Evolutionary conservation across 768 basidiomycete genomes (phyloP).

Genomic region (Lanmaoa pseudosensibilis): DNA sequence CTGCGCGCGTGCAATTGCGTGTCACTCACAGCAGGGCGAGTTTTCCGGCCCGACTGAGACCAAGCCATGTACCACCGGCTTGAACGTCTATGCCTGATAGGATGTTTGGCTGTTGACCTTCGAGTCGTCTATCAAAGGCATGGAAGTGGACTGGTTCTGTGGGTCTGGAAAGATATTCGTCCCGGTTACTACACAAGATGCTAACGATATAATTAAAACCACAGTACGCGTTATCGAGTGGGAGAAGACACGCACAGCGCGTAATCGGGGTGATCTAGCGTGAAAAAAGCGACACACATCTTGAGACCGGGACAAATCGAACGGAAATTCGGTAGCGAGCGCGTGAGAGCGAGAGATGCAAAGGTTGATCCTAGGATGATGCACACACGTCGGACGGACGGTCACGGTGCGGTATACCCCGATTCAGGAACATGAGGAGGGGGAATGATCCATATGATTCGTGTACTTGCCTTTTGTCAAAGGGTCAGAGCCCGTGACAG

Average conservation of each 20-base stretch:
- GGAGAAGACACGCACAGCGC: constrained; percentile 54
- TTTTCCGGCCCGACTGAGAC: constrained; percentile 62
- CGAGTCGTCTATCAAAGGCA: constrained; percentile 46
- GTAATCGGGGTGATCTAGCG: constrained; percentile 73
- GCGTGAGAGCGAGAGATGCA: constrained; percentile 1
- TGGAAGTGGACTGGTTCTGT: constrained; percentile 68
- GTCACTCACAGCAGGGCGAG: constrained; percentile 68
- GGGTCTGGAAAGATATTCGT: constrained; percentile 69
- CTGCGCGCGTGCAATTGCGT: neutral
- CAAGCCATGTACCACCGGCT: constrained; percentile 85
- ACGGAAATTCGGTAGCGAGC: neutral
- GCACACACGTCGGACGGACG: constrained; percentile 1
- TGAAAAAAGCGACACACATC: constrained; percentile 83
- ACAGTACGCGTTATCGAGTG: neutral
- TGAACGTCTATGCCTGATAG: constrained; percentile 73
- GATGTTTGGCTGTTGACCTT: constrained; percentile 36
- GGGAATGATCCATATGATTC: neutral
- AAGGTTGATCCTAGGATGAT: neutral
- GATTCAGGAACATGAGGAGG: neutral
- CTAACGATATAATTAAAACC: constrained; percentile 36
- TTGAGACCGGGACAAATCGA: constrained; percentile 1
- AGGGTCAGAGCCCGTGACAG: constrained; percentile 1
- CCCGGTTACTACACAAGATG: constrained; percentile 74
- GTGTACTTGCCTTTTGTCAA: constrained; percentile 4
- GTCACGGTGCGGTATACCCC: neutral